phyloP scores from a whole-genome alignment of 1,284 basidiomycete species.

The Leccinum griseonigrum region DNA sequence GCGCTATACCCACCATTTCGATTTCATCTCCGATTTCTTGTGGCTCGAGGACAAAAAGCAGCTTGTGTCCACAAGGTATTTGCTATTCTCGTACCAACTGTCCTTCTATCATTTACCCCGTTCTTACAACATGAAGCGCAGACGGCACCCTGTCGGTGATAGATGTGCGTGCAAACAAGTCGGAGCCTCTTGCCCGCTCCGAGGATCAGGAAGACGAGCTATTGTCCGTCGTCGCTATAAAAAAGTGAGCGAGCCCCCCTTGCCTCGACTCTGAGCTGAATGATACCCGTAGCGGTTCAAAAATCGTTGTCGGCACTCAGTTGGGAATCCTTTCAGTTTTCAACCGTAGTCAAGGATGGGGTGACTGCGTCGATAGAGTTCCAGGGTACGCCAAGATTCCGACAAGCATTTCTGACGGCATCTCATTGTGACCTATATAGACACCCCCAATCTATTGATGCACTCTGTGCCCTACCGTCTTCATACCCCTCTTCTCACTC shows the following conservation, averaged over 20 bases:
- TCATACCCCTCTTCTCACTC: constrained; percentile 63
- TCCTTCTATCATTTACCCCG: neutral
- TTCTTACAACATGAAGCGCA: constrained; percentile 51
- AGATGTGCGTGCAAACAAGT: constrained; percentile 79
- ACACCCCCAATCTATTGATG: constrained; percentile 86
- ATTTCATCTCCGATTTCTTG: constrained; percentile 93
- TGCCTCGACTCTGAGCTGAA: neutral
- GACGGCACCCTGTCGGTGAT: constrained; percentile 91
- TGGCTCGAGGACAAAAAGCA: constrained; percentile 86
- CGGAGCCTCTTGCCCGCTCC: constrained; percentile 73
- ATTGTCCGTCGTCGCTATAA: constrained; percentile 81
- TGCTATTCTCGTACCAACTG: neutral
- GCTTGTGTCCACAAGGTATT: constrained; percentile 79
- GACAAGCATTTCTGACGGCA: neutral
- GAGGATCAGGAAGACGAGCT: constrained; percentile 97
- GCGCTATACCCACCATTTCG: constrained; percentile 85
- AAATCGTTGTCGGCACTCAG: constrained; percentile 88
- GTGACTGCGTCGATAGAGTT: constrained; percentile 91
- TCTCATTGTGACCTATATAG: constrained; percentile 37
- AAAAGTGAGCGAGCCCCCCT: constrained; percentile 48
- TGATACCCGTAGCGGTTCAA: constrained; percentile 53
- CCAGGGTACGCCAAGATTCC: constrained; percentile 59
- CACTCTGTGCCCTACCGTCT: constrained; percentile 71
- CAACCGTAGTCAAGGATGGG: constrained; percentile 83
- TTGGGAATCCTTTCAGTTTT: constrained; percentile 90